phyloP scores from a whole-genome alignment of 176 grass and related monocot genomes.

The Juncus inflexus region DNA sequence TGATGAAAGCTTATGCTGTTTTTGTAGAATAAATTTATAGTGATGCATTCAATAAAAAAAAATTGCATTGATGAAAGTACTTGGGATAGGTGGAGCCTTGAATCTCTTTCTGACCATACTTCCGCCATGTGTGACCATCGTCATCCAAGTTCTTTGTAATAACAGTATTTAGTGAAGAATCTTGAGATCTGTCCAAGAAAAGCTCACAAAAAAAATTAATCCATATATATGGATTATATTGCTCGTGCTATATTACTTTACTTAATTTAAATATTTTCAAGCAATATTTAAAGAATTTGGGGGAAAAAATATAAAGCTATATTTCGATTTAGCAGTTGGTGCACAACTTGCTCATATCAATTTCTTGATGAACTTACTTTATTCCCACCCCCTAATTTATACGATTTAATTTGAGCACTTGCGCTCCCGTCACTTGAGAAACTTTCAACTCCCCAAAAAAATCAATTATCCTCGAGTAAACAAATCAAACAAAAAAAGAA shows the following conservation, averaged over 20 bases:
- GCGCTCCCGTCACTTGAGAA: too few relatives aligned
- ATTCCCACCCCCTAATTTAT: neutral
- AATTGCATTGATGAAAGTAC: constrained; percentile 20
- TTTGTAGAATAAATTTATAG: neutral
- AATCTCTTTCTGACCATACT: constrained; percentile 85
- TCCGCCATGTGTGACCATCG: constrained; percentile 66
- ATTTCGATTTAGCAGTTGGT: too few relatives aligned
- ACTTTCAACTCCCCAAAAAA: too few relatives aligned
- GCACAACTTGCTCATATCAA: too few relatives aligned
- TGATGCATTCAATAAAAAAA: neutral
- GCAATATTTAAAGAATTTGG: too few relatives aligned
- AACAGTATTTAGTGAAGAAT: constrained; percentile 14
- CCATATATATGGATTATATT: too few relatives aligned
- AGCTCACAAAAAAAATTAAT: neutral
- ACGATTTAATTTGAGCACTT: constrained; percentile 2
- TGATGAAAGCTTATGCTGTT: too few relatives aligned
- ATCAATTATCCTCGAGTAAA: too few relatives aligned
- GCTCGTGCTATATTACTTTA: too few relatives aligned
- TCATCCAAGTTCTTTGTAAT: constrained; percentile 33
- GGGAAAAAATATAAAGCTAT: too few relatives aligned
- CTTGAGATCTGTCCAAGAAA: constrained; percentile 38
- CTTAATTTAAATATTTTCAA: too few relatives aligned
- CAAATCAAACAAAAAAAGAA: too few relatives aligned
- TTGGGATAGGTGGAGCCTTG: constrained; percentile 37
- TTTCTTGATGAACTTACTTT: neutral